Percentiles rank a stretch among this genome's conserved stretches.
Evolutionary conservation across 2,329 filamentous ascomycete genomes (phyloP).

Genomic region (Pezizomycotina sp.): DNA sequence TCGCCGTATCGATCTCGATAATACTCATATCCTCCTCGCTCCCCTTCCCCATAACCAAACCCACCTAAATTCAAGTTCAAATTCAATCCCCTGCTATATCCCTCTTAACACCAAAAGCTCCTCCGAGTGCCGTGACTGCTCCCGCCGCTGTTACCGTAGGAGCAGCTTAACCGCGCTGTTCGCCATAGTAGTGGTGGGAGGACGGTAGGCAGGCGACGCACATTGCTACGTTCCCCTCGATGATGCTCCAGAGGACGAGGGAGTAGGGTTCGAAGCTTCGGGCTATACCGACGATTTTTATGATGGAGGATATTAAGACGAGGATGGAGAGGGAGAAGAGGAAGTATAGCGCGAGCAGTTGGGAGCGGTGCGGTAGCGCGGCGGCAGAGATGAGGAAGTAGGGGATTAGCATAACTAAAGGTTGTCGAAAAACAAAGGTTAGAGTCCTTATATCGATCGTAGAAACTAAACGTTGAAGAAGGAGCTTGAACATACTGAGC

Average conservation of each 20-base stretch:
- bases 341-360: conserved; percentile 6
- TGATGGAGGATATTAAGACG: conserved; percentile 9
- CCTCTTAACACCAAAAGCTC: no score
- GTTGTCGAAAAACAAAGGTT: no score
- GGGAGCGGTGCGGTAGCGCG: conserved; percentile 4
- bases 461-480: no score
- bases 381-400: conserved; percentile 11
- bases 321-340: conserved; percentile 11
- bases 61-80: no score
- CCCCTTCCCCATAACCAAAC: no score
- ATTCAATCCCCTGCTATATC: no score
- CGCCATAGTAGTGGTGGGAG: conserved; percentile 13
- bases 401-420: conserved; percentile 13
- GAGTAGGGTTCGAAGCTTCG: conserved; percentile 12
- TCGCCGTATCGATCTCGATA: no score
- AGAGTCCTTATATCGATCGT: no score
- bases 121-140: no score
- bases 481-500: conserved; percentile 15
- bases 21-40: no score
- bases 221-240: conserved; percentile 14
- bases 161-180: no score
- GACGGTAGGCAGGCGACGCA: conserved; percentile 14
- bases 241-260: conserved; percentile 13
- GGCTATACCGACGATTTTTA: conserved; percentile 12
- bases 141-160: no score